These are phyloP conservation scores for Acanthamoeba pearcei DNA, from an alignment of 208 protist genomes.

Conservation along the genomic window DNA sequence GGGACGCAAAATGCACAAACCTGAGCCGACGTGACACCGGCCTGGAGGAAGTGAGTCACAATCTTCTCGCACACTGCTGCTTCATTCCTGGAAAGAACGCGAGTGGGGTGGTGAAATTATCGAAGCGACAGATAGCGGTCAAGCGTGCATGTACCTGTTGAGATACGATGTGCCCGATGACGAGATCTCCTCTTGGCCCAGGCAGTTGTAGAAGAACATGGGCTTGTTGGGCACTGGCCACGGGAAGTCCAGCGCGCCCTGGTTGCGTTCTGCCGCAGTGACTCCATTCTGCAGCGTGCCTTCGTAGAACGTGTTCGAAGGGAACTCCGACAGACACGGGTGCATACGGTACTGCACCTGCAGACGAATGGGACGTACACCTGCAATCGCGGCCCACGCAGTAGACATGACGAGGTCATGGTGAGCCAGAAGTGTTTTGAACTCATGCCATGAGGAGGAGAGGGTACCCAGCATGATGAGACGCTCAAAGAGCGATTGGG, in stretches of 20 bases:
- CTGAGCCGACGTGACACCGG: constrained; percentile 88
- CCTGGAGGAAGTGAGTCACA: constrained; percentile 93
- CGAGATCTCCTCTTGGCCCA: constrained; percentile 94
- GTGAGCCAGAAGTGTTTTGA: neutral
- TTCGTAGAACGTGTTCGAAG: constrained; percentile 98
- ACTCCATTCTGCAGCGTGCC: constrained; percentile 98
- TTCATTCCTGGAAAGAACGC: constrained; percentile 76
- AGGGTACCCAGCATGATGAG: constrained; percentile 91
- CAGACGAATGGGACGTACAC: constrained; percentile 93
- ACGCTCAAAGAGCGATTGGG: constrained; percentile 97
- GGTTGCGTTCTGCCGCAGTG: constrained; percentile 81
- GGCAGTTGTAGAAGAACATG: constrained; percentile 96
- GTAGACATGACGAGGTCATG: neutral
- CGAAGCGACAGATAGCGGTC: neutral
- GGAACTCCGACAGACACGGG: constrained; percentile 96
- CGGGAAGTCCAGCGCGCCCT: constrained; percentile 89
- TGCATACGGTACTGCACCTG: constrained; percentile 99
- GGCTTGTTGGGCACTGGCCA: constrained; percentile 94
- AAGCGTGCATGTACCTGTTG: constrained; percentile 89
- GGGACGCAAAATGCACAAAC: neutral
- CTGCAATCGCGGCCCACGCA: neutral
- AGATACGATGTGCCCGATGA: constrained; percentile 96
- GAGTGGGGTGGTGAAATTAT: neutral
- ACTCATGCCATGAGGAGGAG: neutral
- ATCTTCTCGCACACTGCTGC: constrained; percentile 93